These are phyloP conservation scores for Solanum boliviense DNA, from an alignment of 257 asterid genomes.

Conservation along the genomic window DNA sequence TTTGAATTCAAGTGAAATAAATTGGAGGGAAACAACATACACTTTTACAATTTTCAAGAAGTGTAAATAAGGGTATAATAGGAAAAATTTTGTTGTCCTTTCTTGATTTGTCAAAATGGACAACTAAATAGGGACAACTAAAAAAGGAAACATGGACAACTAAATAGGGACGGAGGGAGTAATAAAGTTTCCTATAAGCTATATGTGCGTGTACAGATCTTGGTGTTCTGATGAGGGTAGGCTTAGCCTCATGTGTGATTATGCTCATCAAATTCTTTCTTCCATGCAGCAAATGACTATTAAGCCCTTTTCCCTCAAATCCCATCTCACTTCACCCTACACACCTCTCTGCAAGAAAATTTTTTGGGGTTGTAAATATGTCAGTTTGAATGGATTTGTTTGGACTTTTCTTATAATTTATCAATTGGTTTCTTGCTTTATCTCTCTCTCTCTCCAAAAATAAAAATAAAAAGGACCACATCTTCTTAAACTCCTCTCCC, in stretches of 20 bases:
- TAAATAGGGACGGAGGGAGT: too few species aligned
- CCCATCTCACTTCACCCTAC: neutral
- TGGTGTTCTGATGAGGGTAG: slow-evolving; percentile 12
- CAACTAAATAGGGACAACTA: too few species aligned
- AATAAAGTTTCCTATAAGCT: neutral
- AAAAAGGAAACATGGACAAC: too few species aligned
- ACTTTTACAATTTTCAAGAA: too few species aligned
- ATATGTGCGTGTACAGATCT: neutral
- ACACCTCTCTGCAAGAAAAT: slow-evolving; percentile 1
- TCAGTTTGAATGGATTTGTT: slow-evolving; percentile 32
- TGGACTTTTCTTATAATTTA: slow-evolving; percentile 14
- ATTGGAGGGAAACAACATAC: too few species aligned
- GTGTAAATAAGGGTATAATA: too few species aligned
- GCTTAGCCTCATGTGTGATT: slow-evolving; percentile 11
- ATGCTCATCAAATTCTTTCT: slow-evolving; percentile 6
- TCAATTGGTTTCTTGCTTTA: neutral
- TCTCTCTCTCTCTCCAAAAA: neutral
- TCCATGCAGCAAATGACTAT: slow-evolving; percentile 7
- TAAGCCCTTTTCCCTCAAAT: neutral
- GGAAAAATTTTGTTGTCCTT: too few species aligned
- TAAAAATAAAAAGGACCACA: neutral
- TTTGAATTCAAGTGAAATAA: too few species aligned
- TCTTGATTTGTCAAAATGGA: too few species aligned
- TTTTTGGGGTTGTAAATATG: slow-evolving; percentile 19
- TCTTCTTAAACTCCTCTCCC: neutral